These are phyloP conservation scores for Capronia epimyces DNA, from an alignment of 2,329 filamentous ascomycete species.

Conservation along the genomic window DNA sequence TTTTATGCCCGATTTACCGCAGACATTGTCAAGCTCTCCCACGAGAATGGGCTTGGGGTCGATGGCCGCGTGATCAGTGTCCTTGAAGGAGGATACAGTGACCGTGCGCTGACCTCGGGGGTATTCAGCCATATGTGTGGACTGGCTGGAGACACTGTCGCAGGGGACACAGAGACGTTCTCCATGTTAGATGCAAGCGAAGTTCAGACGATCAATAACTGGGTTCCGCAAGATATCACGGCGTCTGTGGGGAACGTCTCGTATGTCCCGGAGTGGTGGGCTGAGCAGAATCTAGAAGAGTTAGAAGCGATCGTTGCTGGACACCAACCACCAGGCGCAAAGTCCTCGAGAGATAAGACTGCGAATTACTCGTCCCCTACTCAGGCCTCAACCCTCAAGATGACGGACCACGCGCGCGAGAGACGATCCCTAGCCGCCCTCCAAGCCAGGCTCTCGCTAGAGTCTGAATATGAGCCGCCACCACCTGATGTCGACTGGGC, in stretches of 20 bases:
- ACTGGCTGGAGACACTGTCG: conserved; percentile 40
- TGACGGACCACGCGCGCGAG: conserved; percentile 59
- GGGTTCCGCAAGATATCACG: conserved; percentile 8
- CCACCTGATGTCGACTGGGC: conserved; percentile 81
- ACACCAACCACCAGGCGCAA: conserved; percentile 46
- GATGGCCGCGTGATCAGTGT: conserved; percentile 88
- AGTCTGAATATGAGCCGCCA: conserved; percentile 55
- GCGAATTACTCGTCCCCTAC: conserved; percentile 84
- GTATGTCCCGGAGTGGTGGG: conserved; percentile 57
- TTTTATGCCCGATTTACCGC: conserved; percentile 90
- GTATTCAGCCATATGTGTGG: conserved; percentile 86
- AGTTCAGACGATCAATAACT: conserved; percentile 22
- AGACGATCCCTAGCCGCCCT: conserved; percentile 25
- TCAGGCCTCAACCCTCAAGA: conserved; percentile 77
- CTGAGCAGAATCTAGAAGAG: conserved; percentile 57
- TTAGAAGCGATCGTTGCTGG: conserved; percentile 58
- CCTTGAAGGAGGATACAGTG: conserved; percentile 91
- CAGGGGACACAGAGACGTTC: background rate
- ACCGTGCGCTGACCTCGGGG: conserved; percentile 81
- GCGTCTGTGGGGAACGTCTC: conserved; percentile 4
- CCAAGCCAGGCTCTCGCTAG: conserved; percentile 27
- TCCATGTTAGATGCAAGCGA: background rate
- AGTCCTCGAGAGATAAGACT: conserved; percentile 52
- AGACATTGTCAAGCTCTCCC: conserved; percentile 75
- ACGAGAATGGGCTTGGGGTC: conserved; percentile 69